A percentile compares a stretch with the other conserved stretches of the same genome.
phyloP scores from a whole-genome alignment of 805 yeast genomes.

The Ogataea paradorogensis region DNA sequence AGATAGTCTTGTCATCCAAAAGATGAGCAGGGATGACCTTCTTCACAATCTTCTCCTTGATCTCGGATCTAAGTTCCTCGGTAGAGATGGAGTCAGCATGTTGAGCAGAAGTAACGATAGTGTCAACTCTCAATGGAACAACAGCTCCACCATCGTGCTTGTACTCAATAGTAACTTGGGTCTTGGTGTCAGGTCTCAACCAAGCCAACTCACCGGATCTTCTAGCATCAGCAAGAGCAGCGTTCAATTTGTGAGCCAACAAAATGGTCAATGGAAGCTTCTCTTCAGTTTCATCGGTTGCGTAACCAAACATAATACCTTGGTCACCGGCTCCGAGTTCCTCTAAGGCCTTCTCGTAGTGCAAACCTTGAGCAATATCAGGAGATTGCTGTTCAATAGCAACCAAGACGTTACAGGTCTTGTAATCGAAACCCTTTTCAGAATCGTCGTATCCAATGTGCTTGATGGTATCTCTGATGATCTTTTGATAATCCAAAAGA shows the following conservation, averaged over 20 bases:
- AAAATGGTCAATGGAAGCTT: conserved; percentile 91
- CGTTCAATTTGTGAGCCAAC: conserved; percentile 93
- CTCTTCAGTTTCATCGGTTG: conserved; percentile 98
- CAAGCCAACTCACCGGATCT: conserved; percentile 91
- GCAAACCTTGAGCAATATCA: conserved; percentile 99
- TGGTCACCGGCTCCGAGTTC: conserved; percentile 99
- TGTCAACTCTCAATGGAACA: conserved; percentile 93
- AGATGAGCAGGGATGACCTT: conserved; percentile 88
- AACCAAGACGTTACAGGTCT: conserved; percentile 97
- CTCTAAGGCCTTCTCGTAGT: conserved; percentile 92
- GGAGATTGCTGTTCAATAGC: conserved; percentile 99
- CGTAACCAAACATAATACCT: conserved; percentile 99
- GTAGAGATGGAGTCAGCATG: conserved; percentile 96
- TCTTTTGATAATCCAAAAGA: conserved; percentile 90
- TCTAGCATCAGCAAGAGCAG: conserved; percentile 95
- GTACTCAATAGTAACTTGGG: conserved; percentile 98
- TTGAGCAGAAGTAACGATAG: conserved; percentile 95
- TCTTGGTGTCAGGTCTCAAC: conserved; percentile 99
- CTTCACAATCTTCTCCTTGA: conserved; percentile 77
- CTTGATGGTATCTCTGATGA: conserved; percentile 97
- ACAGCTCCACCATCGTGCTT: conserved; percentile 93
- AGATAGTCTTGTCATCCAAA: conserved; percentile 91
- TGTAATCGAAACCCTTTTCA: conserved; percentile 97
- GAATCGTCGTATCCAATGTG: conserved; percentile 97
- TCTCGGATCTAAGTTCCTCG: conserved; percentile 81